A percentile compares a stretch with the other conserved stretches of the same genome.
Evolutionary conservation across 192 early-diverging fungal genomes (phyloP).

Genomic region (Gonapodya prolifera): DNA sequence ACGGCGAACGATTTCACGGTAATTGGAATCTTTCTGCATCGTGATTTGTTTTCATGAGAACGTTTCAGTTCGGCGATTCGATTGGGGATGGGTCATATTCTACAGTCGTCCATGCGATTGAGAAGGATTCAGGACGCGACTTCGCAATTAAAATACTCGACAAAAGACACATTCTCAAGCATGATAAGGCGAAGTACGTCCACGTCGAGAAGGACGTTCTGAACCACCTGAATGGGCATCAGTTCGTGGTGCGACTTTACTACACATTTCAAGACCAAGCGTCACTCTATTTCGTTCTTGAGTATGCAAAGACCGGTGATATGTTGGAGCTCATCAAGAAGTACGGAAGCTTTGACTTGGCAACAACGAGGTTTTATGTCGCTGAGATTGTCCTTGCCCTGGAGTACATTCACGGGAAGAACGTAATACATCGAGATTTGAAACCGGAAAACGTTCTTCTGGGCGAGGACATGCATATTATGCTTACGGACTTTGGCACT

Average conservation of each 20-base stretch:
- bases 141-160: constrained; percentile 83
- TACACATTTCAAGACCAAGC: constrained; percentile 90
- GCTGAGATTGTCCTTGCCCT: constrained; percentile 75
- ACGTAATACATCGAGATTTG: constrained; percentile 85
- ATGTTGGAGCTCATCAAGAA: constrained; percentile 61
- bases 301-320: constrained; percentile 84
- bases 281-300: constrained; percentile 82
- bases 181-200: constrained; percentile 94
- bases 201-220: constrained; percentile 80
- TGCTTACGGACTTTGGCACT: constrained; percentile 93
- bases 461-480: constrained; percentile 79
- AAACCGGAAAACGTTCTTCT: constrained; percentile 94
- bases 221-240: constrained; percentile 62
- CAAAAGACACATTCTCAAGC: constrained; percentile 78
- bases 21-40: not conserved
- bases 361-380: constrained; percentile 68
- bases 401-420: constrained; percentile 76
- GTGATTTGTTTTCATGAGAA: not conserved
- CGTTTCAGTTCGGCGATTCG: constrained; percentile 49
- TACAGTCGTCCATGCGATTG: constrained; percentile 71
- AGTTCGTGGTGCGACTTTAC: constrained; percentile 81
- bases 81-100: constrained; percentile 96
- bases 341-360: constrained; percentile 58
- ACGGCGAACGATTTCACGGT: constrained; percentile 59
- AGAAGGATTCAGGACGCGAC: constrained; percentile 46